Base-by-base conservation (phyloP, 768 basidiomycete species). In the Lactifluus hygrophoroides region DNA sequence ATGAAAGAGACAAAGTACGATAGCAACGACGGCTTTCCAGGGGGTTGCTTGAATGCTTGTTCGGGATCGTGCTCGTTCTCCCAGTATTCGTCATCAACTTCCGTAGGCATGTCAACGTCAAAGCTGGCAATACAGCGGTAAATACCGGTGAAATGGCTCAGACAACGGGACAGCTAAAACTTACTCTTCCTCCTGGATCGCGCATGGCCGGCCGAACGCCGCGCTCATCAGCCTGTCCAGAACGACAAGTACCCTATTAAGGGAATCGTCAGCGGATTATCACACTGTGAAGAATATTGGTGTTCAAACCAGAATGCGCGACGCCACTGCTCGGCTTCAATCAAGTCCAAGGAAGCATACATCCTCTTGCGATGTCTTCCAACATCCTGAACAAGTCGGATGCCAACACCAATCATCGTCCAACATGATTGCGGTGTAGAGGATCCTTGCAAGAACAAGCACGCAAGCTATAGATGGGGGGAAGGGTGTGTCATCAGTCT, bases 251-350 rank as follows among this genome's bases (percentile, higher is more conserved):
- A 78, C 74, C 81, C 82, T 83, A 9, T 37, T 3, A 32, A 25
- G 32, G 32, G 25, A 3, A 1, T 27, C 11, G 49, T 42, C n/a
- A 51, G 37, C 35, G 23, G n/a, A 51, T 40, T 1, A 30, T 40
- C n/a, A 6, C 23, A 32, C 34, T 17, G 19, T 59, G 13, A 49
- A 16, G 35, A 21, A 3, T 25, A 32, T n/a, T 3, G 37, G 6
- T 25, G 30, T 34, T 42, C 43, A 4, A 65, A 80, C 82, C 83
- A 85, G 64, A 84, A 84, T 8, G 78, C 80, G 23, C 84, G 79
- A 67, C 87, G 88, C 81, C 86, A 88, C 21, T 86, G 74, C 67
- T 92, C 88, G 54, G 84, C 78, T 62, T 90, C 85, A 6, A 74
- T 70, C 11, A 72, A 77, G 11, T 75, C 75, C 8, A 67, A 60